Evolutionary conservation across 192 early-diverging fungal genomes (phyloP).

Genomic region (Allomyces arbusculus): DNA sequence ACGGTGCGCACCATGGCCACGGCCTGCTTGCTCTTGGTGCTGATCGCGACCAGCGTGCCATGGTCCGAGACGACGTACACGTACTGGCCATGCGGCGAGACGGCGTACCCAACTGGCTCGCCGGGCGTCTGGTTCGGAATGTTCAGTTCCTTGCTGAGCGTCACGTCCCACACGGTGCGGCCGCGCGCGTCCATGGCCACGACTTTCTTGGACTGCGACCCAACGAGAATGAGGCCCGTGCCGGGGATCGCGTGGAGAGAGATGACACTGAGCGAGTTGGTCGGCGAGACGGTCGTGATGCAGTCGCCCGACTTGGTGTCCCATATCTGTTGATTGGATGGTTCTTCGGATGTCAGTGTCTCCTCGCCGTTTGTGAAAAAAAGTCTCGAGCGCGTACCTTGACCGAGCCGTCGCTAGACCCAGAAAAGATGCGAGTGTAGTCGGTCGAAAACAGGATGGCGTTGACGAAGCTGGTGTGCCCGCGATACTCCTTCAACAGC

Average conservation of each 20-base stretch:
- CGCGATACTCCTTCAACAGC: conserved; percentile 72
- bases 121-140: too few relatives aligned
- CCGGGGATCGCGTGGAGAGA: conserved; percentile 1
- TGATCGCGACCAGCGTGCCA: conserved; percentile 16
- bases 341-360: not conserved
- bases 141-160: conserved; percentile 11
- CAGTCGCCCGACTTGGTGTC: conserved; percentile 55
- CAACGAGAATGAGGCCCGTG: conserved; percentile 4
- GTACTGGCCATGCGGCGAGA: conserved; percentile 63
- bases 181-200: conserved; percentile 20
- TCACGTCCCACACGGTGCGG: conserved; percentile 16
- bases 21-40: not conserved
- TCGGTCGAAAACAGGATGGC: conserved; percentile 50
- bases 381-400: conserved; percentile 26
- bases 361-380: not conserved
- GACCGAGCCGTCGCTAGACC: conserved; percentile 66
- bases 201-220: conserved; percentile 15
- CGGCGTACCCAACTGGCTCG: conserved; percentile 17
- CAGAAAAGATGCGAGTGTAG: conserved; percentile 48
- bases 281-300: conserved; percentile 33
- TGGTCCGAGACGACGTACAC: conserved; percentile 58
- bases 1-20: not conserved
- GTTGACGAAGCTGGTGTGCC: conserved; percentile 80
- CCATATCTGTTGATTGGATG: conserved; percentile 50
- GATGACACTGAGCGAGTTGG: conserved; percentile 3